These are phyloP conservation scores for Wickerhamiella alocasiicola DNA, from an alignment of 805 yeast species.

Conservation along the genomic window DNA sequence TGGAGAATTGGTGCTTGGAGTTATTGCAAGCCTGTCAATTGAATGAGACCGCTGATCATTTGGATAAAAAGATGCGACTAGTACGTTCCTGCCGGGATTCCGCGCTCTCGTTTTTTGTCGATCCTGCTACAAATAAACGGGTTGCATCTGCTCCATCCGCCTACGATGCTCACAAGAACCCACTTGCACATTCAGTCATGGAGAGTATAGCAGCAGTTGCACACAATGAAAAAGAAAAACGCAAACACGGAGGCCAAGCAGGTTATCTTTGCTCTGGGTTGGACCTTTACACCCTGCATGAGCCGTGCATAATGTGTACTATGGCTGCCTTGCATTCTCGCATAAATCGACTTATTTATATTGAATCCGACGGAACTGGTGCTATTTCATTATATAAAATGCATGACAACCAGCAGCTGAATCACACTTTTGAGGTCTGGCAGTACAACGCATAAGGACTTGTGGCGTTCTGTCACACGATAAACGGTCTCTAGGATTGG, in stretches of 20 bases:
- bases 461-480: too few species aligned
- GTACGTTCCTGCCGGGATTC: constrained; percentile 8
- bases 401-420: constrained; percentile 61
- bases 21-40: too few species aligned
- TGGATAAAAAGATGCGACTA: too few species aligned
- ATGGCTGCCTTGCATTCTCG: constrained; percentile 95
- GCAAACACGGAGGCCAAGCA: constrained; percentile 21
- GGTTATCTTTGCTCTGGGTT: constrained; percentile 61
- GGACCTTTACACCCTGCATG: constrained; percentile 81
- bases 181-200: constrained; percentile 68
- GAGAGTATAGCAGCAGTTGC: constrained; percentile 57
- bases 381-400: constrained; percentile 51
- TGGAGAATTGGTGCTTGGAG: constrained; percentile 27
- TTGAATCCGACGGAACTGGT: constrained; percentile 31
- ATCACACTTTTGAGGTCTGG: constrained; percentile 83
- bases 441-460: too few species aligned
- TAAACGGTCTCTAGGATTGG: too few species aligned
- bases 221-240: constrained; percentile 33
- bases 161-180: too few species aligned
- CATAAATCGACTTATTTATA: constrained; percentile 54
- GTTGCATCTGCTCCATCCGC: constrained; percentile 36
- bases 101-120: constrained; percentile 42
- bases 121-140: constrained; percentile 36
- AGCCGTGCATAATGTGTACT: constrained; percentile 92
- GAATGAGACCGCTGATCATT: too few species aligned